Evolutionary conservation across 2,329 filamentous ascomycete genomes (phyloP), one percentile per base, ranked within the genome.

Genomic region (Hymenoscyphus repandus): DNA sequence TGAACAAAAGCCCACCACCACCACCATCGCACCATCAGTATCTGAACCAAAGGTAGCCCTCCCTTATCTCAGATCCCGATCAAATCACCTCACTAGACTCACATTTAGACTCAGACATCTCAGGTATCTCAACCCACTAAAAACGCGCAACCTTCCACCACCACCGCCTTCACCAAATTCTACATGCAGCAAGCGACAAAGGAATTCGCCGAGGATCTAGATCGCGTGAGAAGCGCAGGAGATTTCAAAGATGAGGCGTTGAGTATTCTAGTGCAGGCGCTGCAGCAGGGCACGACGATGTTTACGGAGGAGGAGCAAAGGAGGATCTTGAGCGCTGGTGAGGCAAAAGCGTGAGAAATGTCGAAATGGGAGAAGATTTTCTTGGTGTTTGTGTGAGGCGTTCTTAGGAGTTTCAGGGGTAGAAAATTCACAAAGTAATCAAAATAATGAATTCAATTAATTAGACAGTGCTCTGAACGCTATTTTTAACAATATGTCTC

Each of bases 201-300:
- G 45, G 86, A 90, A 65, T 82, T 91, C 50, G 80, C 83, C 11
- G 83, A 89, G 58, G 87, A 90, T 64, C 74, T 91, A 34, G 82
- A 88, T 69, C 81, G 82, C 66, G 73, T 90, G 54, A 80, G 86
- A 57, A 65, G 66, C 36, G 83, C 86, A 9, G 79, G 82, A 59
- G 87, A 90, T 68, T 91, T 90, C 70, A 83, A 80, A 63, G 72
- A 72, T 52, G 80, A 82, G 46, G 78, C 79, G 3, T 75, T 89
- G 30, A 73, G 76, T 5, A 76, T 88, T 63, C 74, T 90, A 38
- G 75, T 90, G 32, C 73, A 79, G 60, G 84, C 85, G 3, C 66
- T 90, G 58, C 79, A 80, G 69, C 85, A 90, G 62, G 86, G 86
- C 0, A 77, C 78, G 3, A 71, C 69, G 5, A 76, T 84, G 53